These are phyloP conservation scores for Uncinocarpus reesii DNA, from an alignment of 2,329 filamentous ascomycete genomes.

Conservation along the genomic window DNA sequence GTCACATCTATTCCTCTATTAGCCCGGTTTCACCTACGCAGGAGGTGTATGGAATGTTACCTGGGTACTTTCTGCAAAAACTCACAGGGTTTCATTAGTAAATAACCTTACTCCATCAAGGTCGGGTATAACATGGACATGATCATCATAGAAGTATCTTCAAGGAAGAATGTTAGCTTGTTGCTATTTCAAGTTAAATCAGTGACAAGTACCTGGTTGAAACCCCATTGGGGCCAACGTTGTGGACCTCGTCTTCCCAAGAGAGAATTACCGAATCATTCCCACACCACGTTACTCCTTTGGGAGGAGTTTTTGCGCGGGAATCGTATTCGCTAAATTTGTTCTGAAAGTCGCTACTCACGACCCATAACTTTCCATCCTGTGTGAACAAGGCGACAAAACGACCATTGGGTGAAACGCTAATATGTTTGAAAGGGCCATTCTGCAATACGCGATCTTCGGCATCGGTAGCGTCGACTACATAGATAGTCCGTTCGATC, in stretches of 20 bases:
- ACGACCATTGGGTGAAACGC: conserved; percentile 80
- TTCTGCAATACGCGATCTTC: conserved; percentile 86
- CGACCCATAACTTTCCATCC: conserved; percentile 78
- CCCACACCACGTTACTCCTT: conserved; percentile 90
- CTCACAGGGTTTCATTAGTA: conserved; percentile 89
- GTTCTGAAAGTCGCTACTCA: conserved; percentile 89
- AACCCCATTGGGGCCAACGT: conserved; percentile 75
- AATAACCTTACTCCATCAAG: conserved; percentile 80
- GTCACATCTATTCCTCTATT: conserved; percentile 49
- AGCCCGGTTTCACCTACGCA: neutral
- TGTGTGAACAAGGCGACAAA: conserved; percentile 80
- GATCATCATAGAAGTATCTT: conserved; percentile 79
- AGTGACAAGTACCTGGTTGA: conserved; percentile 48
- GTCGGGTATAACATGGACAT: conserved; percentile 80
- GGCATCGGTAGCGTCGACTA: conserved; percentile 77
- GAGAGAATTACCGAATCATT: conserved; percentile 87
- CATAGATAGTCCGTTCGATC: conserved; percentile 71
- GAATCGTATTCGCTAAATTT: conserved; percentile 87
- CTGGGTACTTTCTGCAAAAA: conserved; percentile 89
- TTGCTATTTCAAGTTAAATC: neutral
- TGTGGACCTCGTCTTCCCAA: conserved; percentile 95
- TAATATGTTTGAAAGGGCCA: conserved; percentile 83
- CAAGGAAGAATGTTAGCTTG: conserved; percentile 16
- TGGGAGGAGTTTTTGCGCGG: conserved; percentile 70
- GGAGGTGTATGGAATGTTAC: conserved; percentile 24